These are phyloP conservation scores for Talaromyces sp. DNA, from an alignment of 2,329 filamentous ascomycete species.

Conservation along the genomic window DNA sequence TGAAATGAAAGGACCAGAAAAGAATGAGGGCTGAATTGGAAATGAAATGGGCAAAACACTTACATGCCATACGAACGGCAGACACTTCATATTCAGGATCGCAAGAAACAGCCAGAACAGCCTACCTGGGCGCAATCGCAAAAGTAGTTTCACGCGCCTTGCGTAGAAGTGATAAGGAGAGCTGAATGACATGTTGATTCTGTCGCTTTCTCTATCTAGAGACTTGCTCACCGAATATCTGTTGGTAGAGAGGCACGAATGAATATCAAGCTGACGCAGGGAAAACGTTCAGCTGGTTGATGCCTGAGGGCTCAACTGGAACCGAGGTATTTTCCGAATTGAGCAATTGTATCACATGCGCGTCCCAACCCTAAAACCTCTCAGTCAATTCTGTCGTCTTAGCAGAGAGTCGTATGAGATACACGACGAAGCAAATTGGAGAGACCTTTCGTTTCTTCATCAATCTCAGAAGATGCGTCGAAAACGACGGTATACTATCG, in stretches of 20 bases:
- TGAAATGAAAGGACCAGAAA: not conserved
- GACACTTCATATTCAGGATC: constrained; percentile 16
- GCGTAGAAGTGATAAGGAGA: not conserved
- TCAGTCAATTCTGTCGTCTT: not conserved
- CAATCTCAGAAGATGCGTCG: not conserved
- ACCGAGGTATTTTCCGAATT: constrained; percentile 7
- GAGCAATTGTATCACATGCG: constrained; percentile 7
- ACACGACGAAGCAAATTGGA: not conserved
- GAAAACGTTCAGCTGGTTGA: not conserved
- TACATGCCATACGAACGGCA: constrained; percentile 19
- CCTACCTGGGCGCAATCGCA: constrained; percentile 3
- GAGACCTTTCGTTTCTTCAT: too few species aligned
- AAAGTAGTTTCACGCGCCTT: not conserved
- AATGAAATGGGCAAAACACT: not conserved
- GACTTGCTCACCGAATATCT: not conserved
- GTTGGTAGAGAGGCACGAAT: too few species aligned
- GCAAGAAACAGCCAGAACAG: constrained; percentile 12
- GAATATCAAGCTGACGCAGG: not conserved
- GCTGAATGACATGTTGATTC: not conserved
- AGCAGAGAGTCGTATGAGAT: not conserved
- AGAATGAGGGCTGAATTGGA: not conserved
- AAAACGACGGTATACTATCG: not conserved
- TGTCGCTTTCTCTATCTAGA: not conserved
- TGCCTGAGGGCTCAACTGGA: not conserved
- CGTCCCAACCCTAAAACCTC: constrained; percentile 1